Base-by-base conservation (phyloP, 1,139 yeast species). In the Pichia sp. region DNA sequence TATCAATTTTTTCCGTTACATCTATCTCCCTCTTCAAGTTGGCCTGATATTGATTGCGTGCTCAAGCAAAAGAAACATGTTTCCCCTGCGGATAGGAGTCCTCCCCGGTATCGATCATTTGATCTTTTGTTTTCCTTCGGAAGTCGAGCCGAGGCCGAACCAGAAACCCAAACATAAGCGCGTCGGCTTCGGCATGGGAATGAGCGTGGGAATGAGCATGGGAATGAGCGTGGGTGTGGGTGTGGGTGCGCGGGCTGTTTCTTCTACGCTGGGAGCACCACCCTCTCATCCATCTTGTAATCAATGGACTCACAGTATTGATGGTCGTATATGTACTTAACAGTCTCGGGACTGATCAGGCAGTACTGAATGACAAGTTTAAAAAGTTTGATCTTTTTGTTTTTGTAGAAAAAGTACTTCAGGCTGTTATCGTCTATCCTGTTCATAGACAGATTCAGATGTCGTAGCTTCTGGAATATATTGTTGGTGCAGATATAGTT, bases 351-450 rank as follows among this genome's bases (percentile, higher is more conserved):
- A 33, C 43, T 45, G 9, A 56, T 29, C 28, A 53, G 47, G 37
- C 58, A 53, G 4, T 52, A 52, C 10, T 48, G 45, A 5, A 52
- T 47, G 1, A 40, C 44, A n/a, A 56, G 41, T 3, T 40, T 48
- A 8, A 48, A 45, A 9, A 56, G 39, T 26, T 44, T 41, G 4
- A 55, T 47, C 5, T 52, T 46, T 1, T 41, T 36, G 23, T 47
- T 45, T 16, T 40, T 33, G 26, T 48, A 50, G 27, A 57, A 56
- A 33, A 57, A 38, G 3, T 50, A 51, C 23, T 53, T 29, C 2
- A 57, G 27, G 2, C 59, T 57, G 27, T 52, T 48, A 2, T 56
- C 57, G 4, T 54, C 51, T 5, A 58, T 48, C 26, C 47, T 50
- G 43, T 55, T 57, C 26, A 44, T 32, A 10, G 62, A 55, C 2